Base-by-base conservation (phyloP, 2,329 filamentous ascomycete genomes). In the Chaetomium olivaceum region DNA sequence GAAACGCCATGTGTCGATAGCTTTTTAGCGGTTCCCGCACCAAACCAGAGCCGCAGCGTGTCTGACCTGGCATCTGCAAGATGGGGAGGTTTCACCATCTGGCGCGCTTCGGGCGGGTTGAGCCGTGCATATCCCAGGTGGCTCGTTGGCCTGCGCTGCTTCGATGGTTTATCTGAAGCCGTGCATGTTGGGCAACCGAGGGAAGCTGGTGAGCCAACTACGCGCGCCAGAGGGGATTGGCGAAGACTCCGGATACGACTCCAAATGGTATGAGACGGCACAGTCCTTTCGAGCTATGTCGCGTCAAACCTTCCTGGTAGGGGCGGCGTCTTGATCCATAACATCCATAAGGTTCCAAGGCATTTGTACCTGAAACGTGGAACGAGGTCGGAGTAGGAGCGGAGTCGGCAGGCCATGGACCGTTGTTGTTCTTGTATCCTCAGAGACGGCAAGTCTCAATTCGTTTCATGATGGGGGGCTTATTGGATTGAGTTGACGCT, bases 21-120 rank as follows among this genome's bases (percentile, higher is more conserved):
- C 16, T 33, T 48, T 50, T n/a, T 25, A 31, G 43, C 25, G 21
- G 33, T 21, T 19, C n/a, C 11, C 29, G 29, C 23, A 27, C 46
- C 36, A 36, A 33, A 23, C 27, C 27, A 33, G n/a, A 29, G 58
- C n/a, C 46, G 27, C 58, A 25, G 46, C 5, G 14, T 60, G 58
- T 36, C 16, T 29, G 31, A 55, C 19, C 16, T 54, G 50, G n/a
- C 58, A 63, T 48, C 48, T 62, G 33, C 60, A 51, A 43, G 57
- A 59, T 29, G 55, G 6, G 6, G 19, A 19, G 7, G 58, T 55
- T 33, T 43, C 36, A 51, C 48, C 27, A 43, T 31, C 59, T 64
- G 54, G 62, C 65, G 65, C 62, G 65, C 62, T 62, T 67, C 65
- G 8, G 50, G 65, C 65, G 65, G 65, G 29, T 57, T 57, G 55